Evolutionary conservation across 2,329 filamentous ascomycete genomes (phyloP), one percentile per base, ranked within the genome.

Genomic region (Hirsutella minnesotensis): DNA sequence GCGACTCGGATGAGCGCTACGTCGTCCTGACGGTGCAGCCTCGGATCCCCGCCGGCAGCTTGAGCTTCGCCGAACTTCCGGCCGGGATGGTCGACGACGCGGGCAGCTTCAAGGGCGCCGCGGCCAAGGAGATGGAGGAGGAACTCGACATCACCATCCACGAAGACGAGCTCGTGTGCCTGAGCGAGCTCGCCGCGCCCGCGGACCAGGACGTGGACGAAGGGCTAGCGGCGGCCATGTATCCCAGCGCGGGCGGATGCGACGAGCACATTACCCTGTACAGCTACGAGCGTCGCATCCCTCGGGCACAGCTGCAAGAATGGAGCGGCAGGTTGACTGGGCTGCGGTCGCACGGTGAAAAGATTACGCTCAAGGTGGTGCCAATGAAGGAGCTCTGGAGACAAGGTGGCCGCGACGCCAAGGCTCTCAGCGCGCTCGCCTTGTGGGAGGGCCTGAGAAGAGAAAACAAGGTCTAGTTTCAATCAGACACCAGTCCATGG

Each of bases 241-340:
- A 68, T 44, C 75, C 76, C 3, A 76, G 71, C 8, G 66, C 73
- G 0, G 77, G 77, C 0, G 77, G 71, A 0, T 79, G 74, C 49
- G 77, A 81, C 54, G 77, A 81, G 56, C 68, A 71, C 51, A 64
- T 81, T 18, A 73, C 69, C 9, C 67, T 80, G 19, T 81, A 75
- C 52, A 67, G 73, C 49, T 65, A 74, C 49, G 73, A 79, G 60
- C 65, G 68, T 39, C 62, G 66, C 20, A 64, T 81, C 4, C 62
- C 68, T 7, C 62, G 74, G 27, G 56, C 52, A 1, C 65, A 72
- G 54, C 56, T 81, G 41, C 55, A 60, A 13, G 68, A 74, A 43
- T 79, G 73, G 75, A 69, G 64, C 29, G 77, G 76, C 2, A 69
- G 68, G 41, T 55, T 79, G 40, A 80, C 76, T 19, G 77, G 77